Evolutionary conservation across 768 basidiomycete genomes (phyloP), one percentile per base, ranked within the genome.

Genomic region (Collybiopsis confluens): DNA sequence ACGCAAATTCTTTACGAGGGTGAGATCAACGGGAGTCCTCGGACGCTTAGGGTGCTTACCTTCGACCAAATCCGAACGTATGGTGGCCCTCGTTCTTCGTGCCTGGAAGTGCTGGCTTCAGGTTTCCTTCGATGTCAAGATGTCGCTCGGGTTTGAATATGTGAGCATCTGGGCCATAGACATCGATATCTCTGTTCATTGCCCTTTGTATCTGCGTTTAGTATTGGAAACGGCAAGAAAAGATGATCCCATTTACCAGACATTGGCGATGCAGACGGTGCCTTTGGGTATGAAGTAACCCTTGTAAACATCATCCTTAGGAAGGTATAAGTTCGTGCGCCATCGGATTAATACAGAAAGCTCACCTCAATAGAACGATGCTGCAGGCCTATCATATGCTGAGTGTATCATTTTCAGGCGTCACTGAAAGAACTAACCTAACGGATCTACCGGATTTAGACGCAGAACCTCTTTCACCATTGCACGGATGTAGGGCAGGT

Each of bases 31-130:
- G 16, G 15, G 4, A 20, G 2, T 8, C 18, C 4, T 18, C 15
- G 16, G 8, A 30, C 16, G 10, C 7, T 15, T 16, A n/a, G 9
- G 11, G 11, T 11, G 24, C 18, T 50, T 15, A 63, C 45, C 64
- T 57, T 30, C 68, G 55, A 20, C 66, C 68, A 27, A 67, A 68
- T 13, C 62, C 62, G 5, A 62, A 65, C 10, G 46, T 53, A 35
- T 26, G n/a, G 20, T 52, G 51, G 13, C 38, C 37, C 40, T 43
- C 41, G 41, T 43, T 41, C 46, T 35, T 49, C 7, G 24, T 45
- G 28, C 23, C 21, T 40, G 37, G 45, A 40, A 47, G 24, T n/a
- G 48, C 21, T 4, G 45, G 21, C 13, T 21, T 33, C 6, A 37
- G 2, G 13, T 50, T 37, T 11, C 45, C 45, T 4, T 46, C 16